A percentile compares a stretch with the other conserved stretches of the same genome.
phyloP scores from a whole-genome alignment of 2,329 filamentous ascomycete species.

The Ceratocystis eucalypticola region DNA sequence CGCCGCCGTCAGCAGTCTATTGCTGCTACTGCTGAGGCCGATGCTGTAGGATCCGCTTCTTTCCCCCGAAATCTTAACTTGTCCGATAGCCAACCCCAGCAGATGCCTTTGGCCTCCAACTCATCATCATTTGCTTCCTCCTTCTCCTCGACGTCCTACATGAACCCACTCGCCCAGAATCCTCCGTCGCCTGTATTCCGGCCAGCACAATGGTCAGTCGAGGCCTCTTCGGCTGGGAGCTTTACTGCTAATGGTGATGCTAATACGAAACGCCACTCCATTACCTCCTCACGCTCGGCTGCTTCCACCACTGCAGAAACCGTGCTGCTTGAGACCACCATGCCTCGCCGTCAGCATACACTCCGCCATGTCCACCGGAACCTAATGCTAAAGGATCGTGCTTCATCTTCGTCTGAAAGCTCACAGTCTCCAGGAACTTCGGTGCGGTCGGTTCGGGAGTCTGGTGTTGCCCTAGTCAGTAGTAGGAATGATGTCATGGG shows the following conservation, averaged over 20 bases:
- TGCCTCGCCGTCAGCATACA: slow-evolving; percentile 37
- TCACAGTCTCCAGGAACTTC: slow-evolving; percentile 31
- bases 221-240: slow-evolving; percentile 7
- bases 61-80: no score
- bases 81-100: slow-evolving; percentile 4
- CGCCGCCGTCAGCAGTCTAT: background rate
- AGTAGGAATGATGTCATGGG: slow-evolving; percentile 12
- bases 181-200: slow-evolving; percentile 13
- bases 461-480: slow-evolving; percentile 26
- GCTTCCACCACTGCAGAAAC: background rate
- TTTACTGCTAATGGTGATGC: background rate
- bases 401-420: slow-evolving; percentile 30
- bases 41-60: no score
- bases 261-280: slow-evolving; percentile 13
- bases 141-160: slow-evolving; percentile 9
- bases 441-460: slow-evolving; percentile 31
- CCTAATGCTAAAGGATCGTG: slow-evolving; percentile 35
- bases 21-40: background rate
- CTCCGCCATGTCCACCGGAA: slow-evolving; percentile 47
- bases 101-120: slow-evolving; percentile 7
- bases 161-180: slow-evolving; percentile 13
- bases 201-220: slow-evolving; percentile 2
- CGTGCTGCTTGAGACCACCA: slow-evolving; percentile 23
- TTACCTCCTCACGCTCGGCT: slow-evolving; percentile 10
- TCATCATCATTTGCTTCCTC: background rate